A percentile compares a stretch with the other conserved stretches of the same genome.
Evolutionary conservation across 2,329 filamentous ascomycete genomes (phyloP).

Genomic region (Sarocladiaceae sp.): DNA sequence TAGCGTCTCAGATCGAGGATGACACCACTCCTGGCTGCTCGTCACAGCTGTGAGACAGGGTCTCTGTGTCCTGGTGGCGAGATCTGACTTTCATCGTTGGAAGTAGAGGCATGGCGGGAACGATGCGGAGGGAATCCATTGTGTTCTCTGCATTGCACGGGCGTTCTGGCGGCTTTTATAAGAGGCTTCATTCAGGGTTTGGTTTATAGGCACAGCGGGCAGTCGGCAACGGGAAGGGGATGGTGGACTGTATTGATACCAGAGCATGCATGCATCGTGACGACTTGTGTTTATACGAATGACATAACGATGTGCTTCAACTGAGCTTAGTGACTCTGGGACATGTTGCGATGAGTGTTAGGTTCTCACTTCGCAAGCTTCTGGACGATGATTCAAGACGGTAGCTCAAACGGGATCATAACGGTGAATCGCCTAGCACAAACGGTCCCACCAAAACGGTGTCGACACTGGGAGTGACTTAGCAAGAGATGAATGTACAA

Average conservation of each 20-base stretch:
- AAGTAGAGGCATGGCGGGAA: too few relatives aligned
- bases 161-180: constrained; percentile 12
- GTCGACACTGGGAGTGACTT: background rate
- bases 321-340: background rate
- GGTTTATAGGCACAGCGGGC: background rate
- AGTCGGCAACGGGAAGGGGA: too few relatives aligned
- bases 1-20: too few relatives aligned
- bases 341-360: too few relatives aligned
- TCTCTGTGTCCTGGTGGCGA: too few relatives aligned
- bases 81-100: too few relatives aligned
- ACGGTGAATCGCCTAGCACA: too few relatives aligned
- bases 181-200: background rate
- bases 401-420: background rate
- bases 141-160: constrained; percentile 15
- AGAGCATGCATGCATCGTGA: constrained; percentile 9
- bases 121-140: background rate
- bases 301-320: background rate
- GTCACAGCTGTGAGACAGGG: too few relatives aligned
- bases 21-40: too few relatives aligned
- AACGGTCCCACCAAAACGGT: background rate
- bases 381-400: background rate
- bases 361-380: too few relatives aligned
- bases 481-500: background rate
- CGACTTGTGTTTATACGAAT: constrained; percentile 1
- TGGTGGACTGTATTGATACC: constrained; percentile 6